Percentiles rank a stretch among this genome's conserved stretches.
These are phyloP conservation scores for Vaccinium darrowii DNA, from an alignment of 148 eudicot species.

Conservation along the genomic window DNA sequence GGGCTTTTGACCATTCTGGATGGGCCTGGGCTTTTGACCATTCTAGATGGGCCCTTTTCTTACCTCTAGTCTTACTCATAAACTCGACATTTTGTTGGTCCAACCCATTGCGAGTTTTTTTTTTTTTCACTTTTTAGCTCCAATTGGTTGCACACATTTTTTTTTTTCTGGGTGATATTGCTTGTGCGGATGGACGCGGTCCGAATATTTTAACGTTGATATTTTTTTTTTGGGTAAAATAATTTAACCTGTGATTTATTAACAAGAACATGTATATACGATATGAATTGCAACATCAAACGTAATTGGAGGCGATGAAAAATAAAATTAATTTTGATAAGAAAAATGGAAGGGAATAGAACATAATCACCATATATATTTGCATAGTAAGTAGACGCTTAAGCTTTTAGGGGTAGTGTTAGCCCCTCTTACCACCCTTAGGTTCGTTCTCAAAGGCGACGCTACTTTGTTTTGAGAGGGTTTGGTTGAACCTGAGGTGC, in stretches of 20 bases:
- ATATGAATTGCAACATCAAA: not conserved
- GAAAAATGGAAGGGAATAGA: not conserved
- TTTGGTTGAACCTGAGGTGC: too few species aligned
- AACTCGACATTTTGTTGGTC: not conserved
- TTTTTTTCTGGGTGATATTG: too few species aligned
- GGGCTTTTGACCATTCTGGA: not conserved
- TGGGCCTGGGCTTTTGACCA: not conserved
- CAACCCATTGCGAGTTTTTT: not conserved
- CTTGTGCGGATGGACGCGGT: too few species aligned
- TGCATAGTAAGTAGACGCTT: not conserved
- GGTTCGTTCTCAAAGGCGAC: too few species aligned
- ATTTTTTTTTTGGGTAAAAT: too few species aligned
- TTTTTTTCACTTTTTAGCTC: not conserved
- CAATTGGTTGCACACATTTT: not conserved
- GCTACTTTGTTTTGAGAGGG: too few species aligned
- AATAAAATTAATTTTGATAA: not conserved
- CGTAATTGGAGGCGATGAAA: not conserved
- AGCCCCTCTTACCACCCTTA: not conserved
- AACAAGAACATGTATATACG: too few species aligned
- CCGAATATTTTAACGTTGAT: too few species aligned
- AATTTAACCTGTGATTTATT: too few species aligned
- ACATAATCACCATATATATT: not conserved
- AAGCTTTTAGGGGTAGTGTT: not conserved
- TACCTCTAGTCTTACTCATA: not conserved
- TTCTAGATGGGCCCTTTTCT: not conserved